Base-by-base conservation (phyloP, 2,329 filamentous ascomycete genomes). In the Coniosporium tulheliwenetii region DNA sequence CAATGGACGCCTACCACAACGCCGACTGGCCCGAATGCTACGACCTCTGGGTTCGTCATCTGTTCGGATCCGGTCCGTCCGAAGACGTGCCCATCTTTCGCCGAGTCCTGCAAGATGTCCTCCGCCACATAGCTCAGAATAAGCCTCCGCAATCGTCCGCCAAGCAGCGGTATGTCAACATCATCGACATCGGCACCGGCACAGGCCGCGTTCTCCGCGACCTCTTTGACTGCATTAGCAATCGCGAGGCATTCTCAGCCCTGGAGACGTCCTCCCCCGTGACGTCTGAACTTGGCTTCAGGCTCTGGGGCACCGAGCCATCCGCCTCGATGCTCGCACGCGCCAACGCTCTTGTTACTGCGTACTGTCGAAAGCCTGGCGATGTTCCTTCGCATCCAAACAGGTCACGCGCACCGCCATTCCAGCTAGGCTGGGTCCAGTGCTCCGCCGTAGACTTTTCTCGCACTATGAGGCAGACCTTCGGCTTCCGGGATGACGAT, bases 11-110 rank as follows among this genome's bases (percentile, higher is more conserved):
- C 15, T 39, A 42, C 36, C 30, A 35, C 32, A 39, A 29, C 30
- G 30, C 36, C 14, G 14, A 42, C 36, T 42, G 40, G 40, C 30
- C 41, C 10, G 37, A 42, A 29, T 36, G 37, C 41, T 42, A 39
- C 37, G 37, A 39, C 32, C 37, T 42, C 16, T 39, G 36, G 41
- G 37, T 36, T 4, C 9, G n/a, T 10, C 14, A 13, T 16, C n/a
- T 39, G 10, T 42, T 42, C 19, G 35, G 40, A 9, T 5, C 31
- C 38, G 31, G 31, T 10, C 41, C 13, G 5, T 12, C 8, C 30
- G 41, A 39, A 36, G 37, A 39, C 19, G 36, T 39, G 10, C 30
- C 31, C 9, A 30, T 42, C 36, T 39, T 42, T 19, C 19, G 19
- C 19, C 19, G 19, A 26, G 19, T 26, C 19, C 19, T 26, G 19